Percentiles rank a stretch among this genome's conserved stretches.
Evolutionary conservation across 805 yeast species (phyloP).

Genomic region (Candida railenensis): DNA sequence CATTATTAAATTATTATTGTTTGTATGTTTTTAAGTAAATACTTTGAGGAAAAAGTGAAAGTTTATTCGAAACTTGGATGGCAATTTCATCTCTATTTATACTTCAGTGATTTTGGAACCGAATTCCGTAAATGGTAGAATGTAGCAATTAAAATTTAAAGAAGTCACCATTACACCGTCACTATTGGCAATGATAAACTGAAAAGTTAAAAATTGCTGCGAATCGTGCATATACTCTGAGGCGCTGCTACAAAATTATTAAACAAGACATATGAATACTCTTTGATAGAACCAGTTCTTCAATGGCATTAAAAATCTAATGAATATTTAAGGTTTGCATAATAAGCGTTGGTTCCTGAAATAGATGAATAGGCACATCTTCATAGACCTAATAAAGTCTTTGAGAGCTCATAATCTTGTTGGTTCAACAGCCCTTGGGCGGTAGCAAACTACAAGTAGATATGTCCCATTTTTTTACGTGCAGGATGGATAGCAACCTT

Average conservation of each 20-base stretch:
- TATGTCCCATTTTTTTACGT: background rate
- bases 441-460: background rate
- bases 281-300: too few relatives aligned
- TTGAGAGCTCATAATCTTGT: background rate
- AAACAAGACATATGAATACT: background rate
- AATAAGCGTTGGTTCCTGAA: too few relatives aligned
- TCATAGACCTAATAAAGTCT: background rate
- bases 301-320: background rate
- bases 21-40: too few relatives aligned
- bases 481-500: background rate
- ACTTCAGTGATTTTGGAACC: background rate
- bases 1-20: conserved; percentile 25
- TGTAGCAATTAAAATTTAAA: background rate
- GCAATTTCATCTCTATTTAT: conserved; percentile 1
- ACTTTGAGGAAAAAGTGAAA: too few relatives aligned
- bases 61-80: too few relatives aligned
- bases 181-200: background rate
- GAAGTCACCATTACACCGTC: background rate
- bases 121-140: background rate
- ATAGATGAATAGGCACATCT: too few relatives aligned
- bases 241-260: background rate
- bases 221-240: background rate
- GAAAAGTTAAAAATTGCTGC: background rate
- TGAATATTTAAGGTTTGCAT: too few relatives aligned
- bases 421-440: background rate